Base-by-base conservation (phyloP, 768 basidiomycete species). In the Russula ochroleuca region DNA sequence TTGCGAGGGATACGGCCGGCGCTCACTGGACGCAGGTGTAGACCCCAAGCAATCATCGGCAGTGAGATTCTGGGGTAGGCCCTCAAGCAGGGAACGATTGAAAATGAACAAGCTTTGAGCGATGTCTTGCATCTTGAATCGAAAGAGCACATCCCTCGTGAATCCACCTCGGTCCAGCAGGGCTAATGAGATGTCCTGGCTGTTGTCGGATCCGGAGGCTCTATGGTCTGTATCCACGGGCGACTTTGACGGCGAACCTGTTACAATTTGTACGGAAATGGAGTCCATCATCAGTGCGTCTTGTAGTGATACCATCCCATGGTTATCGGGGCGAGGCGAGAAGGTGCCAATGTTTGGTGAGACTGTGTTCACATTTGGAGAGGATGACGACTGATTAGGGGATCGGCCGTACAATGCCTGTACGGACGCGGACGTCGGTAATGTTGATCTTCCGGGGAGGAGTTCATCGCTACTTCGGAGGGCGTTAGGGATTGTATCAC, bases 151-250 rank as follows among this genome's bases (percentile, higher is more conserved):
- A 31, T 87, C 86, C 19, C 84, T 78, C 14, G 88, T 85, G 14
- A 93, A 77, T 0, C 89, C 90, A 64, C 87, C 86, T 50, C 79
- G 78, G 13, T 84, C 79, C 14, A 92, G 76, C 21, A 78, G 76
- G 1, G 75, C 69, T 79, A 85, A 85, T 3, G 86, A 76, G 37
- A 65, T 58, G 33, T 72, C 68, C 10, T 66, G 68, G 45, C 56
- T 64, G 17, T 28, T 64, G 25, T 62, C 62, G 45, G 60, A 67
- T 15, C 64, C 64, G 15, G 63, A 59, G n/a, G 61, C 55, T 33
- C 59, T 69, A 31, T 69, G 56, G 61, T 65, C 9, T 68, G 63
- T 1, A 71, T 70, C 63, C 69, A 70, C 5, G 69, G 67, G 15
- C n/a, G 65, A 37, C 35, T 37, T 67, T 50, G 59, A 45, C 3